These are phyloP conservation scores for Entophlyctis luteolus DNA, from an alignment of 192 early-diverging fungal genomes.

Conservation along the genomic window DNA sequence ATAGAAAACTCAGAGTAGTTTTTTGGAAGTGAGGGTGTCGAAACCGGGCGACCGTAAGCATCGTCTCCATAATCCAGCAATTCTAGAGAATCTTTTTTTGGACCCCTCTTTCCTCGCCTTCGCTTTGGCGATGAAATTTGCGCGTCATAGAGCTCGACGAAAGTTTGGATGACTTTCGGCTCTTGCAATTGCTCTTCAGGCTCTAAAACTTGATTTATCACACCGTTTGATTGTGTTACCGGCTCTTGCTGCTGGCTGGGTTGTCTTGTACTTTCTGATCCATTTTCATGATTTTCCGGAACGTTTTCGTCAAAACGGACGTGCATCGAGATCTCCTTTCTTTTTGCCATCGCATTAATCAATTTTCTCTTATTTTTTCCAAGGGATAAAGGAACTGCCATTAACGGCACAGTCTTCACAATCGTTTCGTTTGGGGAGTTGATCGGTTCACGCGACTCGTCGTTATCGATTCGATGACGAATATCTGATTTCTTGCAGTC, in stretches of 20 bases:
- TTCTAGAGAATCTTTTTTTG: background rate
- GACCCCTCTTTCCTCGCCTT: background rate
- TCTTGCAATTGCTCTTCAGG: background rate
- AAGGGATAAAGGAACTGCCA: constrained; percentile 10
- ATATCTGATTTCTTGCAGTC: background rate
- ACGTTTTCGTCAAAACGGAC: background rate
- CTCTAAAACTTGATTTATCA: too few relatives aligned
- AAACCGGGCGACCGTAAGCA: background rate
- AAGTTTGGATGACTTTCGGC: background rate
- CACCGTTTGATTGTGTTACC: too few relatives aligned
- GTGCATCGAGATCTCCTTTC: background rate
- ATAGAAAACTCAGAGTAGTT: background rate
- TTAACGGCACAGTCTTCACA: background rate
- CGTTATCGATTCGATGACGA: background rate
- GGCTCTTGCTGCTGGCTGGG: background rate
- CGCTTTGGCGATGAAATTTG: background rate
- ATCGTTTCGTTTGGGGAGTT: background rate
- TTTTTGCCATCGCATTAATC: constrained; percentile 1
- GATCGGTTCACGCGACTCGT: background rate
- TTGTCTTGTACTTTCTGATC: background rate
- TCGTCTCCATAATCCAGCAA: constrained; percentile 5
- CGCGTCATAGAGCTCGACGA: constrained; percentile 3
- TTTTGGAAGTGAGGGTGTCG: background rate
- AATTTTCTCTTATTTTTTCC: constrained; percentile 8
- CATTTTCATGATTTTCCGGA: background rate